Evolutionary conservation across 192 early-diverging fungal species (phyloP), one percentile per base, ranked within the genome.

Genomic region (Cladochytrium replicatum): DNA sequence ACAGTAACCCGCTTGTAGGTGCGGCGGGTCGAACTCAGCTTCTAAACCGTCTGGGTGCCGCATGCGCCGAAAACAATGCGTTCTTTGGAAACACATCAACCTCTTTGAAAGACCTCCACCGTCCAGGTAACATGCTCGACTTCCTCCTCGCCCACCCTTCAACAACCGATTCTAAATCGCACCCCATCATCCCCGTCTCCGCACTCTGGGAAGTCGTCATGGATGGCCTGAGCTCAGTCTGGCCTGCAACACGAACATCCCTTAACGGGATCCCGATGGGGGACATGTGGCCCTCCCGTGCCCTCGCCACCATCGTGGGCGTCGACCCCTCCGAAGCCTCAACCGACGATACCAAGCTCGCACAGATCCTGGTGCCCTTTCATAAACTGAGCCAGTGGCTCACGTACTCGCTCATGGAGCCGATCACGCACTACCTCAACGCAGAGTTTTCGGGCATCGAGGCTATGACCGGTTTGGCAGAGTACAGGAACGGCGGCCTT

Each of bases 301-400:
- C 78, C 3, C 58, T 92, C 11, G 52, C 48, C 6, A n/a, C 19
- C 7, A 50, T 72, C 26, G 31, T 29, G 47, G 43, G 32, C 13
- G 15, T 41, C 8, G 3, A 8, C 9, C 25, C 32, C 19, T 50
- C 15, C 23, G 4, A 29, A 46, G 29, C 26, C 32, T 8, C 26
- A 26, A 23, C 34, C 25, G 43, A 31, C 34, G 23, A 9, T 25
- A 48, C 26, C 51, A 11, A 53, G 13, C 19, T 40, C 41, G 24
- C 66, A 76, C 21, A 52, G 64, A n/a, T n/a, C 22, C 63, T 87
- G 29, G 83, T 90, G 15, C 68, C 84, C 11, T 91, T 93, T 65
- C 89, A 96, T 65, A 96, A 96, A 52, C 74, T 96, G 38, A 88
- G 89, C 4, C 93, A 96, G 60, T 96, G 93, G 93, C 80, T 96